Base-by-base conservation (phyloP, 2,329 filamentous ascomycete genomes). In the Aspergillus arachidicola region DNA sequence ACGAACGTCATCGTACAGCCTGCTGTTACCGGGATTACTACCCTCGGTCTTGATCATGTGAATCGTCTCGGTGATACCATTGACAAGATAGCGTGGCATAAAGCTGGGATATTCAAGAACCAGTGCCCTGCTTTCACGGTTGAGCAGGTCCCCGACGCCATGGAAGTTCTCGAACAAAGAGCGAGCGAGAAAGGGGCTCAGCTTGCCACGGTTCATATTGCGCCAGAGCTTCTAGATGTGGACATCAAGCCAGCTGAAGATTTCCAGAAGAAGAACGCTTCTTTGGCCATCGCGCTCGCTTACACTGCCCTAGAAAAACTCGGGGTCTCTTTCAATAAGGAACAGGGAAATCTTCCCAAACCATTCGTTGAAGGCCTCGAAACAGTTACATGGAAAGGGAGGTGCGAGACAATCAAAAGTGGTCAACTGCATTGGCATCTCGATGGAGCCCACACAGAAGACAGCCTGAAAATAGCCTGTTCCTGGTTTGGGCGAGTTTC, bases 81-180 rank as follows among this genome's bases (percentile, higher is more conserved):
- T 12, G 86, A 85, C 36, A 82, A 87, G 74, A 91, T 92, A 66
- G 88, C 89, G 0, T 91, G 89, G 89, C 88, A 92, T 76, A 92
- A 92, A 76, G 86, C 87, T 1, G 90, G 89, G 1, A 89, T 92
- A 62, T 87, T 91, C 80, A 91, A 91, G 76, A 61, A 72, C 0
- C 86, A 84, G 1, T 81, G 81, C 11, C 81, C 84, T 21, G 86
- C 86, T 2, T 89, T 90, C 57, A 87, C 85, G 0, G 79, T 87
- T 5, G 76, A 81, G 32, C 87, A 89, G 72, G 75, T 82, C 0
- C 73, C 80, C 2, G 78, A 72, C 1, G 83, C 82, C 1, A 74
- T 79, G 14, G 70, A 76, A 28, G 84, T 87, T 1, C 69, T 89
- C 34, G 69, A 75, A 43, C 66, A 79, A 5, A 77, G 88, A 50